phyloP scores from a whole-genome alignment of 352 stramenopile species.

The Phytophthora citrophthora region DNA sequence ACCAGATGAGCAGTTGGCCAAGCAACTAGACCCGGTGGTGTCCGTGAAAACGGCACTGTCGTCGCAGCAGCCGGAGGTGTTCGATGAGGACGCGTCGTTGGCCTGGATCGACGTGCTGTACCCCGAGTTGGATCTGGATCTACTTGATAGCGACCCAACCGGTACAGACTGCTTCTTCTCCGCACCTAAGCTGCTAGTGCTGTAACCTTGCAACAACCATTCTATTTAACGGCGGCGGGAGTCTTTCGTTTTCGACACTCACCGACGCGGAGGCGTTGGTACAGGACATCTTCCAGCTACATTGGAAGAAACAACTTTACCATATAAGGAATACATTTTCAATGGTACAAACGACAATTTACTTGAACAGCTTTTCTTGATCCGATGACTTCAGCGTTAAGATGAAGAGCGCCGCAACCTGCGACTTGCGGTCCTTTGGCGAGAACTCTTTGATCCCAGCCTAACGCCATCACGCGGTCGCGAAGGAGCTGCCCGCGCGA shows the following conservation, averaged over 20 bases:
- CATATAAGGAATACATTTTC: no score
- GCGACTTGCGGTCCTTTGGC: no score
- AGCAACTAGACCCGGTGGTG: constrained; percentile 22
- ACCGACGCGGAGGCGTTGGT: constrained; percentile 6
- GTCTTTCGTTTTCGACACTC: constrained; percentile 14
- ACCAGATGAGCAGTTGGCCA: constrained; percentile 9
- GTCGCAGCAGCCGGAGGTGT: constrained; percentile 2
- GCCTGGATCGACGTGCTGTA: constrained; percentile 78
- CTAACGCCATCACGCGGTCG: constrained; percentile 20
- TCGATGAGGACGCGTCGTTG: constrained; percentile 39
- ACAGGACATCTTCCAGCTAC: constrained; percentile 6
- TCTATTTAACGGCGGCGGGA: constrained; percentile 32
- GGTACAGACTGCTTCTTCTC: constrained; percentile 23
- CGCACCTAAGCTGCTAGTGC: constrained; percentile 17
- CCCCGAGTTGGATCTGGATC: constrained; percentile 52
- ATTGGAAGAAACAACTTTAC: constrained; percentile 1
- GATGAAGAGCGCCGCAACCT: no score
- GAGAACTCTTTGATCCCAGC: background rate
- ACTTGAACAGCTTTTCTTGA: constrained; percentile 4
- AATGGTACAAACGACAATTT: constrained; percentile 5
- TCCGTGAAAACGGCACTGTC: constrained; percentile 11
- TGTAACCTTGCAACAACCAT: constrained; percentile 13
- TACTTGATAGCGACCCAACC: constrained; percentile 21
- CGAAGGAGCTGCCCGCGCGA: background rate
- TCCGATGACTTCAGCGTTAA: no score